Conservation (phyloP, 2,329 filamentous ascomycete species). For the Grosmannia serpens region DNA sequence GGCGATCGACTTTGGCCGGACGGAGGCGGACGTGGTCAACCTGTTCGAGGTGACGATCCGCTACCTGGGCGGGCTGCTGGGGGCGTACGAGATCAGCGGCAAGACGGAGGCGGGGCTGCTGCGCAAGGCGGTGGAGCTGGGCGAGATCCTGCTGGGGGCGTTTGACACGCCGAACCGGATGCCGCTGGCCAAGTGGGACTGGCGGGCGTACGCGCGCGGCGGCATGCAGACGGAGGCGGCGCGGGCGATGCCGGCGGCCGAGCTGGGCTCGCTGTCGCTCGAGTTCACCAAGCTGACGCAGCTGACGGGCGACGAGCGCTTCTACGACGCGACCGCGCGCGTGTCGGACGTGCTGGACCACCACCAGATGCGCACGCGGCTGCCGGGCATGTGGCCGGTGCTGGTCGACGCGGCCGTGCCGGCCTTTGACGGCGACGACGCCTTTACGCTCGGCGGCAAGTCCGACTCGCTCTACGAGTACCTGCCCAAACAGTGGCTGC, state of each 20-base stretch:
- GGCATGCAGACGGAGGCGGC: constrained; percentile 30
- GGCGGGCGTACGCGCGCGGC: constrained; percentile 34
- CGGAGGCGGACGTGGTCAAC: constrained; percentile 40
- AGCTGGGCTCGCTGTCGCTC: constrained; percentile 46
- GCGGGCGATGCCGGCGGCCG: constrained; percentile 28
- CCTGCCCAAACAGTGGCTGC: constrained; percentile 51
- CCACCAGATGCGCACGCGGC: constrained; percentile 38
- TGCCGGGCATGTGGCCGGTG: constrained; percentile 54
- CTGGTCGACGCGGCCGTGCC: constrained; percentile 40
- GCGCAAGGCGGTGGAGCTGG: constrained; percentile 51
- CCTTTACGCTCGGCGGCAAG: constrained; percentile 44
- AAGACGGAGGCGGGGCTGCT: constrained; percentile 41
- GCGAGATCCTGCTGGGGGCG: constrained; percentile 50
- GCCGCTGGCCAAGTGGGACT: constrained; percentile 48
- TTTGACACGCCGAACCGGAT: constrained; percentile 61
- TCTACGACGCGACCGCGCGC: constrained; percentile 49
- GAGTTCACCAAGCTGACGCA: constrained; percentile 56
- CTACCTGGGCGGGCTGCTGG: constrained; percentile 57
- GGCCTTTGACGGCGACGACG: constrained; percentile 41
- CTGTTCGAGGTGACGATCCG: constrained; percentile 63
- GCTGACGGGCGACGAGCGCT: constrained; percentile 46
- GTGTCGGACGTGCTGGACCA: constrained; percentile 43
- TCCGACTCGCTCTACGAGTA: constrained; percentile 53
- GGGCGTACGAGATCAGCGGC: constrained; percentile 57
- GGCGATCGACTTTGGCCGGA: constrained; percentile 48